phyloP scores from a whole-genome alignment of 225 moss, liverwort and hornwort species.

The Physcomitrium patens region DNA sequence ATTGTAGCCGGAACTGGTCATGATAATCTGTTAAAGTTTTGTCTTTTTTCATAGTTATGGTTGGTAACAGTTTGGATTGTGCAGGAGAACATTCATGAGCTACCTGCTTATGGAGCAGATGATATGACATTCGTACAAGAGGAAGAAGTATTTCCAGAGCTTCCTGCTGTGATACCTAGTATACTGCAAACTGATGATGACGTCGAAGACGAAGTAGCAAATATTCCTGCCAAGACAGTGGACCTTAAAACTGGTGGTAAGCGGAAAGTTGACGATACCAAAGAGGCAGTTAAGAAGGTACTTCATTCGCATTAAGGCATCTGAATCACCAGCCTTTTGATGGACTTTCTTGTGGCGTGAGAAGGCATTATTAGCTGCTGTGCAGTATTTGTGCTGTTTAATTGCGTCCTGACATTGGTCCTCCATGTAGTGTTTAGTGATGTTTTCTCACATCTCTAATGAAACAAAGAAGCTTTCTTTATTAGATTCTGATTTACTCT shows the following conservation, averaged over 20 bases:
- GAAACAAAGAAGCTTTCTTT: not conserved
- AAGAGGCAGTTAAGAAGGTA: slow-evolving; percentile 69
- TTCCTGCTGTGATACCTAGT: slow-evolving; percentile 70
- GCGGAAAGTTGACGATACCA: slow-evolving; percentile 52
- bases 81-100: slow-evolving; percentile 58
- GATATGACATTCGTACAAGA: slow-evolving; percentile 99
- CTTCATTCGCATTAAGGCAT: not conserved
- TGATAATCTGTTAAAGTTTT: slow-evolving; percentile 10
- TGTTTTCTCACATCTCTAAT: not conserved
- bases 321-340: not conserved
- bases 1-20: slow-evolving; percentile 23
- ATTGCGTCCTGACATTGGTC: not conserved
- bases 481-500: not conserved
- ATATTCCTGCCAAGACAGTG: slow-evolving; percentile 37
- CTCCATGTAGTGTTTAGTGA: not conserved
- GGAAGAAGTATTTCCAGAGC: slow-evolving; percentile 86
- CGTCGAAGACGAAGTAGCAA: slow-evolving; percentile 48
- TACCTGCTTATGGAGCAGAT: slow-evolving; percentile 80
- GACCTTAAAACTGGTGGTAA: slow-evolving; percentile 63
- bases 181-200: slow-evolving; percentile 38
- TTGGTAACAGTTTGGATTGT: slow-evolving; percentile 23
- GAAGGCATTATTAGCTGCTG: slow-evolving; percentile 14
- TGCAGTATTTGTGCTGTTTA: slow-evolving; percentile 4
- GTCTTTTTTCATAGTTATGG: not conserved
- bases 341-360: slow-evolving; percentile 12